Percentiles rank a stretch among this genome's conserved stretches.
These are phyloP conservation scores for Selenicereus undatus DNA, from an alignment of 148 eudicot genomes.

Conservation along the genomic window DNA sequence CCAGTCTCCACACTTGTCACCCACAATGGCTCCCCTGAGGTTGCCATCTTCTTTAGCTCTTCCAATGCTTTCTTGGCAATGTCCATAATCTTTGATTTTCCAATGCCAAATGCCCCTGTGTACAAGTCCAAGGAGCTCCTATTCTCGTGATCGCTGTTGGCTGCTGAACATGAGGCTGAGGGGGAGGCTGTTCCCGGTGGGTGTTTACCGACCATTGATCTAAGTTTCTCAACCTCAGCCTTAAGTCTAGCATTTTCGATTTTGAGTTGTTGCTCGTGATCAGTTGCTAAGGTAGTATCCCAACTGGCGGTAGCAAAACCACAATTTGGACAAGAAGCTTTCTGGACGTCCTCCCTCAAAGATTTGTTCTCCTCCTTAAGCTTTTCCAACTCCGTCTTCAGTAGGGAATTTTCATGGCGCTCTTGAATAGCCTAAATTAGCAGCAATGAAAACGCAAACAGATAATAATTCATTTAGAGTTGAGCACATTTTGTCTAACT, in stretches of 20 bases:
- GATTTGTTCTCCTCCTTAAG: conserved; percentile 67
- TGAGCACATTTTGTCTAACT: background rate
- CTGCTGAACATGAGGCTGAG: conserved; percentile 50
- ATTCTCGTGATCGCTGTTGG: conserved; percentile 46
- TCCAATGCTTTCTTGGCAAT: conserved; percentile 49
- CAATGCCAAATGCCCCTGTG: conserved; percentile 62
- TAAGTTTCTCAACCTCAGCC: conserved; percentile 85
- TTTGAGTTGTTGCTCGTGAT: conserved; percentile 64
- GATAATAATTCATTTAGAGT: background rate
- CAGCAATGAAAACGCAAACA: too few species aligned
- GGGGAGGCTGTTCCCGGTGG: conserved; percentile 52
- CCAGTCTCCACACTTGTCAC: conserved; percentile 75
- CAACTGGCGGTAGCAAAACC: conserved; percentile 55
- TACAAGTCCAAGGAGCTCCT: conserved; percentile 61
- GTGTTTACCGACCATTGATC: conserved; percentile 45
- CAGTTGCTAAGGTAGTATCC: conserved; percentile 31
- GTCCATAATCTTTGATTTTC: conserved; percentile 60
- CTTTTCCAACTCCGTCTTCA: conserved; percentile 79
- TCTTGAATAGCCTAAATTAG: conserved; percentile 83
- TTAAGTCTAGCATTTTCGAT: conserved; percentile 91
- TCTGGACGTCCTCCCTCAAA: conserved; percentile 58
- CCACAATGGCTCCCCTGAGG: conserved; percentile 78
- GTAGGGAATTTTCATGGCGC: conserved; percentile 82
- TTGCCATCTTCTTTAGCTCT: conserved; percentile 77
- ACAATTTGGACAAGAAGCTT: conserved; percentile 67